Conservation (phyloP, 140 eudicot species). For the Anethum foeniculum region DNA sequence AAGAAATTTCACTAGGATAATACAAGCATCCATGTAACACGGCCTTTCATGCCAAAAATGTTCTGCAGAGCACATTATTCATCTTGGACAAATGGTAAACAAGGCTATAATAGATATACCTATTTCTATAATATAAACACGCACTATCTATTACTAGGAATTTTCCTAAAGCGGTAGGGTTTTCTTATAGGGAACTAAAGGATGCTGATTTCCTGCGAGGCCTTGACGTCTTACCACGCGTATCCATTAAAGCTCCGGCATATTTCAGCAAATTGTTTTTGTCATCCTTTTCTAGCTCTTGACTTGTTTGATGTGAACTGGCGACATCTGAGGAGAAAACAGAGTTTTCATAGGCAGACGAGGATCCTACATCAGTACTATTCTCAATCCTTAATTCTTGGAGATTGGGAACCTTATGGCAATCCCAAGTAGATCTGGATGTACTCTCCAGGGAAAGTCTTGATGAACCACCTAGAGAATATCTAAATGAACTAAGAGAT, state of each 20-base stretch:
- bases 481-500: constrained; percentile 28
- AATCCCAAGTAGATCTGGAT: constrained; percentile 23
- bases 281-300: constrained; percentile 18
- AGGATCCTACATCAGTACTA: constrained; percentile 38
- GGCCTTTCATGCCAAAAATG: not conserved
- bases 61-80: not conserved
- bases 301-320: constrained; percentile 3
- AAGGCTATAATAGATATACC: not conserved
- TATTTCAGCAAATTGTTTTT: constrained; percentile 50
- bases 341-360: constrained; percentile 25
- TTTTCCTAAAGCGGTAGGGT: not conserved
- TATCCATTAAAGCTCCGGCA: constrained; percentile 50
- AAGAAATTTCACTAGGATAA: not conserved
- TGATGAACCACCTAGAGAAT: not conserved
- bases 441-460: constrained; percentile 15
- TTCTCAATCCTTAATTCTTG: constrained; percentile 22
- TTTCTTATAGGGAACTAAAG: constrained; percentile 29
- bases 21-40: not conserved
- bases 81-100: constrained; percentile 1
- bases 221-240: constrained; percentile 18
- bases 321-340: constrained; percentile 17
- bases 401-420: constrained; percentile 17
- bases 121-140: not conserved
- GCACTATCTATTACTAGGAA: not conserved
- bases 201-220: constrained; percentile 40